Evolutionary conservation across 352 stramenopile genomes (phyloP).

Genomic region (Pythium dissotocum): DNA sequence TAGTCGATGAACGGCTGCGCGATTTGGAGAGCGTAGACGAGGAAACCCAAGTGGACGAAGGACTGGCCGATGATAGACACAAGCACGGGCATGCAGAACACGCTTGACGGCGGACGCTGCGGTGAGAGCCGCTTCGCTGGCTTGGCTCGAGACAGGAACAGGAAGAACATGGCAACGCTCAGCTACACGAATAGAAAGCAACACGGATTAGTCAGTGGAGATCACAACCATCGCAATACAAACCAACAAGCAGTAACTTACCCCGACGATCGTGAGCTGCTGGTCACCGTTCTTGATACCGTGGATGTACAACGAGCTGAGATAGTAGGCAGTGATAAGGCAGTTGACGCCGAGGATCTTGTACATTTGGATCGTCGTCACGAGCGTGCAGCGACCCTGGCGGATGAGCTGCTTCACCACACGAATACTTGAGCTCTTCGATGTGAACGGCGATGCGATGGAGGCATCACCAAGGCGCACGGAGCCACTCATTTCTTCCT

Average conservation of each 20-base stretch:
- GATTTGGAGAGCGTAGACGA: slow-evolving; percentile 55
- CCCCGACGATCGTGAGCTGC: slow-evolving; percentile 71
- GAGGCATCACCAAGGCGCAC: slow-evolving; percentile 96
- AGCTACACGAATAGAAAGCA: slow-evolving; percentile 24
- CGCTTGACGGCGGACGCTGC: slow-evolving; percentile 78
- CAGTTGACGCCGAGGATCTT: slow-evolving; percentile 95
- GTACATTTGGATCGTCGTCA: slow-evolving; percentile 96
- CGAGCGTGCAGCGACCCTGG: slow-evolving; percentile 94
- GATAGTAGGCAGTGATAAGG: slow-evolving; percentile 92
- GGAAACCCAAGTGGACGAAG: slow-evolving; percentile 83
- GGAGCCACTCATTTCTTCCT: slow-evolving; percentile 53
- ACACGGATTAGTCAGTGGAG: not conserved
- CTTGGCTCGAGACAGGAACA: slow-evolving; percentile 68
- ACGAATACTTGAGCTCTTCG: slow-evolving; percentile 77
- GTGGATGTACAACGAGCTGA: slow-evolving; percentile 93
- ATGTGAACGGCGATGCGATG: slow-evolving; percentile 97
- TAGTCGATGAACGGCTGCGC: slow-evolving; percentile 68
- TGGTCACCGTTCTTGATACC: slow-evolving; percentile 95
- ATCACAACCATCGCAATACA: not conserved
- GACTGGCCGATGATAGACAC: slow-evolving; percentile 93
- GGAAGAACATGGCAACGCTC: slow-evolving; percentile 55
- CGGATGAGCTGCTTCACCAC: slow-evolving; percentile 90
- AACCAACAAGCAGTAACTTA: slow-evolving; percentile 19
- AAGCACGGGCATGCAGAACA: slow-evolving; percentile 88
- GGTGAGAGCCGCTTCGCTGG: slow-evolving; percentile 86